Evolutionary conservation across 441 rosid species (phyloP), one percentile per base, ranked within the genome.

Genomic region (Erodium moschatum): DNA sequence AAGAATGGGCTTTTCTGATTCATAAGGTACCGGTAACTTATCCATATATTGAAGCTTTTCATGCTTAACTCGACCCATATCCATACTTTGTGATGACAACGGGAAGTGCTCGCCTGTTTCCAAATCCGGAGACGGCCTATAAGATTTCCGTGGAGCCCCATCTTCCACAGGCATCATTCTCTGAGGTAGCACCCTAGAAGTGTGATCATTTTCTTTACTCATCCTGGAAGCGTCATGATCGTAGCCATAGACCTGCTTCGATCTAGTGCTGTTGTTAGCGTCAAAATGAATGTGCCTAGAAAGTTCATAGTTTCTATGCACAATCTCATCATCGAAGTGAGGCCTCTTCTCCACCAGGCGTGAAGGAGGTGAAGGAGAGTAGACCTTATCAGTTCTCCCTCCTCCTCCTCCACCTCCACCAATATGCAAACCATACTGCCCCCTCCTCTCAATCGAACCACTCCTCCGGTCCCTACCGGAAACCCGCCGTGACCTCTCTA

Each of bases 21-120:
- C 67, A 73, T 80, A 75, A 6, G 82, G 65, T 66, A 35, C 42
- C 31, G 52, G 35, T 27, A 70, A 18, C 73, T 76, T 78, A 61
- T 77, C 77, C n/a, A 67, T 72, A 62, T 73, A 78, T 38, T 67
- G 69, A 75, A 68, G 67, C 56, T 74, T 79, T 56, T 81, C 89
- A 54, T 64, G 73, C 75, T 79, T 81, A 72, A 58, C 65, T 46
- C 64, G 79, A 50, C 64, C 64, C 38, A 77, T 65, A 65, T 82
- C 81, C 64, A 67, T 66, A 54, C 56, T 21, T 18, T 67, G 76
- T 0, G 78, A 76, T n/a, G 78, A 50, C 9, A 66, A 63, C 6
- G 73, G 80, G 68, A 68, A 29, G 70, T 65, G 70, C 5, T 73
- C 74, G 65, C 71, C 74, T 68, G 74, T 63, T 77, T 11, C 46